phyloP scores from a whole-genome alignment of 768 basidiomycete genomes.

The Collybia nuda region DNA sequence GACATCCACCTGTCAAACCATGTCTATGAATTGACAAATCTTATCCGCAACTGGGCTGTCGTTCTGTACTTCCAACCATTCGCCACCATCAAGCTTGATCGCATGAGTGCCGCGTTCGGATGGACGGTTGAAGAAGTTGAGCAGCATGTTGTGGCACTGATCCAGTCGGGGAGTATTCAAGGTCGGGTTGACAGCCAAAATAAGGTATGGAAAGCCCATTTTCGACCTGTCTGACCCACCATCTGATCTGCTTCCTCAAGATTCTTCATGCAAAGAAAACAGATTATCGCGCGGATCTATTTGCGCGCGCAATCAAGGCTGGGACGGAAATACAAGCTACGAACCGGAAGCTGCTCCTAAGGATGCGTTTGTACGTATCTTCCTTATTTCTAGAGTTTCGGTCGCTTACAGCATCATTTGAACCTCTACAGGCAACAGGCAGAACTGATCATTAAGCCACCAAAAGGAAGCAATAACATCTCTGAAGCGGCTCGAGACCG shows the following conservation, averaged over 20 bases:
- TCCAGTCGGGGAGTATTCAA: constrained; percentile 75
- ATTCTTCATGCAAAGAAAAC: constrained; percentile 79
- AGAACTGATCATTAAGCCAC: constrained; percentile 69
- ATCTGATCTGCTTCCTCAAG: constrained; percentile 42
- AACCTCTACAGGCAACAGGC: constrained; percentile 65
- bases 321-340: constrained; percentile 70
- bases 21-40: constrained; percentile 58
- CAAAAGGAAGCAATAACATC: constrained; percentile 50
- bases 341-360: constrained; percentile 76
- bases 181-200: constrained; percentile 89
- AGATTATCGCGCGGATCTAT: constrained; percentile 77
- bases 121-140: constrained; percentile 74
- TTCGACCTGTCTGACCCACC: too few relatives aligned
- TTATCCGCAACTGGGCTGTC: constrained; percentile 77
- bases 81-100: constrained; percentile 76
- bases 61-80: constrained; percentile 92
- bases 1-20: constrained; percentile 79
- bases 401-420: background rate
- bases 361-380: constrained; percentile 74
- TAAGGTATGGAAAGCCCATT: constrained; percentile 50
- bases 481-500: constrained; percentile 11
- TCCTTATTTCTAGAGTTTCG: background rate
- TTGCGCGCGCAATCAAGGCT: constrained; percentile 69
- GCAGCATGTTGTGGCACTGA: constrained; percentile 71
- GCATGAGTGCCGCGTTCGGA: constrained; percentile 87